Evolutionary conservation across 345 rosid species (phyloP), one percentile per base, ranked within the genome.

Genomic region (Lumnitzera littorea): DNA sequence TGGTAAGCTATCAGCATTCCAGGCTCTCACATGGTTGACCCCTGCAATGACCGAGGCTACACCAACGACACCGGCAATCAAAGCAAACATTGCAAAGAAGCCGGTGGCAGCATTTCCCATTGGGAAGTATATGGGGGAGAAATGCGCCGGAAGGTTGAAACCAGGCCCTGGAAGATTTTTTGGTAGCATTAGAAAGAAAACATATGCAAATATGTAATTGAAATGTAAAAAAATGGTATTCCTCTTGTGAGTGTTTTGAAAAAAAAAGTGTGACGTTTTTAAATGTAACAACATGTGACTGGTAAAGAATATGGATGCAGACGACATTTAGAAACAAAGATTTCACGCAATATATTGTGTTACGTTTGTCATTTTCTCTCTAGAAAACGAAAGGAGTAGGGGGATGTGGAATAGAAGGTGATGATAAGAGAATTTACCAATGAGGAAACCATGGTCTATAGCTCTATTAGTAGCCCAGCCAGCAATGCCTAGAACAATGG

Each of bases 41-140:
- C 97, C 98, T 0, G 84, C 71, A 3, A 89, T 72, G 55, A 77
- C 80, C 0, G 98, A 85, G 36, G 96, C 97, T 46, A 79, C 83
- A 48, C 97, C 98, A 3, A 85, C 94, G 24, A 84, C 97, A 51
- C 91, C 98, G 15, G 98, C 97, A 13, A 92, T 70, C 72, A 89
- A 56, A 60, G 95, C 73, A 53, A 89, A 92, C 9, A 73, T 82
- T 58, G 89, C 89, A 15, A 92, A 89, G 77, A 89, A 92, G 52
- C 98, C 98, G 0, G 98, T 92, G 12, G 99, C 99, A 13, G 90
- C 91, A 55, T 92, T 92, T 13, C 99, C 96, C 96, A 92, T 92
- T 0, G 97, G 97, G 71, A 89, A 92, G 69, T 77, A 72, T 61
- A 92, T 82, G 0, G 99, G 96, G 10, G 97, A 92, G 71, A 92